phyloP scores from a whole-genome alignment of 2,329 filamentous ascomycete genomes.

The Ophiocordyceps unilateralis region DNA sequence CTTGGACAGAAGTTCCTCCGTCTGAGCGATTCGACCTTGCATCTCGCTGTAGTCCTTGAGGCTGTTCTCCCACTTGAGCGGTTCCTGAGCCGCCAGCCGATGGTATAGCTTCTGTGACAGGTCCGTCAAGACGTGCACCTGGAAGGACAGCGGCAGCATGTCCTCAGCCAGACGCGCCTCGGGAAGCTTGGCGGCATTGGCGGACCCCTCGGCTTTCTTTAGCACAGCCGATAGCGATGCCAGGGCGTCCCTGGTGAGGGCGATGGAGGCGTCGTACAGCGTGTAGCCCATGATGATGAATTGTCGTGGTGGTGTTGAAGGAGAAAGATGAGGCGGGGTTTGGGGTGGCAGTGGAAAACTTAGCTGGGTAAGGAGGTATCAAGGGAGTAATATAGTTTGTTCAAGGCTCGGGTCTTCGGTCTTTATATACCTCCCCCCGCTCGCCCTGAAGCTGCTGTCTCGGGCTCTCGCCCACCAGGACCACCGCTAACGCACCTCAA shows the following conservation, averaged over 20 bases:
- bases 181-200: constrained; percentile 14
- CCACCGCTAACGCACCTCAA: no score
- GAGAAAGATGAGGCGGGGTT: no score
- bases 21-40: constrained; percentile 15
- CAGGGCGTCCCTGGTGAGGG: constrained; percentile 13
- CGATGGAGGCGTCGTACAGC: constrained; percentile 23
- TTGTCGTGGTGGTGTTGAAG: no score
- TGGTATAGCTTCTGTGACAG: constrained; percentile 14
- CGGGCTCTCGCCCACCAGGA: no score
- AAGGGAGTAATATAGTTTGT: no score
- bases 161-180: constrained; percentile 18
- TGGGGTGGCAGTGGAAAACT: not conserved
- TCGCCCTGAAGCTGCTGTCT: no score
- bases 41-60: constrained; percentile 17
- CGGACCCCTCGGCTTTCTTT: constrained; percentile 16
- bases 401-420: no score
- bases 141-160: constrained; percentile 26
- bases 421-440: no score
- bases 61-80: constrained; percentile 10
- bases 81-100: constrained; percentile 15
- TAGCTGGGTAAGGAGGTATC: no score
- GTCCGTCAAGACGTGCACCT: constrained; percentile 18
- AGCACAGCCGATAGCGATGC: constrained; percentile 16
- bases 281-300: constrained; percentile 17
- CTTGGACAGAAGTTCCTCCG: constrained; percentile 12